Evolutionary conservation across 1,284 basidiomycete genomes (phyloP).

Genomic region (Puccinia coronata): DNA sequence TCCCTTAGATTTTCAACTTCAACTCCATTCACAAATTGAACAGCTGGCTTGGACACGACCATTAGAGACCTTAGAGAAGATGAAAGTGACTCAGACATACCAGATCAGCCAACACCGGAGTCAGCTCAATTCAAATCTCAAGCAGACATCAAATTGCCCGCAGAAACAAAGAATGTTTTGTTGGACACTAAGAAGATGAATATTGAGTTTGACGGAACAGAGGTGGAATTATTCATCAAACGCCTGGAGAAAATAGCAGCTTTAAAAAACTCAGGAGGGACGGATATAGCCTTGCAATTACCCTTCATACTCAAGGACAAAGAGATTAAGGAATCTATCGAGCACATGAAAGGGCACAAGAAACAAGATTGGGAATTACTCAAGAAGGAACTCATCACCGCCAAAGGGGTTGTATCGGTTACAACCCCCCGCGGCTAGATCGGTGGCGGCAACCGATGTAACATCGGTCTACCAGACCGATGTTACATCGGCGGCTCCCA

Average conservation of each 20-base stretch:
- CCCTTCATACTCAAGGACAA: background rate
- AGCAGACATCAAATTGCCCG: background rate
- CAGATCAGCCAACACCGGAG: background rate
- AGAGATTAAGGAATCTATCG: background rate
- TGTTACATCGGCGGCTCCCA: too few relatives aligned
- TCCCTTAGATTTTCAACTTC: background rate
- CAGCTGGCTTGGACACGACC: too few relatives aligned
- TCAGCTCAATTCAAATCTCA: background rate
- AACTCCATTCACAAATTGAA: too few relatives aligned
- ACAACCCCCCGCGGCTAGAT: too few relatives aligned
- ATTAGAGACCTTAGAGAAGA: too few relatives aligned
- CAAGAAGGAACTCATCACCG: background rate
- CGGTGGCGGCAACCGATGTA: too few relatives aligned
- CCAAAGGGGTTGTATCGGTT: too few relatives aligned
- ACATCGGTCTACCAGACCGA: too few relatives aligned
- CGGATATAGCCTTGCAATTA: background rate
- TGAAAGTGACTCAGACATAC: background rate
- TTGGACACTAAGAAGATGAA: too few relatives aligned
- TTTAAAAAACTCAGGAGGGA: background rate
- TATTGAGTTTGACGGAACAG: background rate
- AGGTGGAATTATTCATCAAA: background rate
- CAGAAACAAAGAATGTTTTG: background rate
- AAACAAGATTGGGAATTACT: background rate
- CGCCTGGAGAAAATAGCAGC: background rate
- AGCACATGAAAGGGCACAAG: conserved; percentile 16